Evolutionary conservation across 768 basidiomycete genomes (phyloP).

Genomic region (Serendipita sp.): DNA sequence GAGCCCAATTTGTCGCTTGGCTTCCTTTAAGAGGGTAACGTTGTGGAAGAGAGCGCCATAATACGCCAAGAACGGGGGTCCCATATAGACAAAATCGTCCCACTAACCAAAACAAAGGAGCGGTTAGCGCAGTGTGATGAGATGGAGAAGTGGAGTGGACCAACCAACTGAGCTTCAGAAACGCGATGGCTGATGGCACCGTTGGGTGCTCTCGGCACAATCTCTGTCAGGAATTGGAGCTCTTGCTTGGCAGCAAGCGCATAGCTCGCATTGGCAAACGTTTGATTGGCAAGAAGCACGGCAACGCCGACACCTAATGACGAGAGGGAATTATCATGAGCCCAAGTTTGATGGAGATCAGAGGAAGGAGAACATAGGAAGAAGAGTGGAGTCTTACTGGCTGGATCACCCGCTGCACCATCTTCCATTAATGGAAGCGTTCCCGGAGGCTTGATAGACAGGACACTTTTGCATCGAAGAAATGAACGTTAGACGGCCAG

Average conservation of each 20-base stretch:
- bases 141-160: not conserved
- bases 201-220: constrained; percentile 16
- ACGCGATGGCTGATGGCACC: constrained; percentile 29
- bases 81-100: constrained; percentile 30
- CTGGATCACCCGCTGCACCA: constrained; percentile 20
- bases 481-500: too few species aligned
- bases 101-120: constrained; percentile 11
- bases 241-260: constrained; percentile 14
- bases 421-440: constrained; percentile 11
- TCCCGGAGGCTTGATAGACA: not conserved
- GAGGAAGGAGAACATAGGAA: not conserved
- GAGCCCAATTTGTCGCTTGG: constrained; percentile 27
- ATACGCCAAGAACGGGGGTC: constrained; percentile 30
- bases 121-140: not conserved
- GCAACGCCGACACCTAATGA: constrained; percentile 11
- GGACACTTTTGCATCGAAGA: not conserved
- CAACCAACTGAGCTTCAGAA: constrained; percentile 21
- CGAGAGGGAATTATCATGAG: too few species aligned
- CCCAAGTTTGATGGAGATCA: not conserved
- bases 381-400: constrained; percentile 15
- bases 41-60: constrained; percentile 24
- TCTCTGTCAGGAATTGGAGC: constrained; percentile 16
- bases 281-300: constrained; percentile 11
- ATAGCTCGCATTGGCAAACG: constrained; percentile 11
- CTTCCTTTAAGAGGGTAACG: constrained; percentile 24